These are phyloP conservation scores for Schrenkiella parvula DNA, from an alignment of 345 rosid species.

Conservation along the genomic window DNA sequence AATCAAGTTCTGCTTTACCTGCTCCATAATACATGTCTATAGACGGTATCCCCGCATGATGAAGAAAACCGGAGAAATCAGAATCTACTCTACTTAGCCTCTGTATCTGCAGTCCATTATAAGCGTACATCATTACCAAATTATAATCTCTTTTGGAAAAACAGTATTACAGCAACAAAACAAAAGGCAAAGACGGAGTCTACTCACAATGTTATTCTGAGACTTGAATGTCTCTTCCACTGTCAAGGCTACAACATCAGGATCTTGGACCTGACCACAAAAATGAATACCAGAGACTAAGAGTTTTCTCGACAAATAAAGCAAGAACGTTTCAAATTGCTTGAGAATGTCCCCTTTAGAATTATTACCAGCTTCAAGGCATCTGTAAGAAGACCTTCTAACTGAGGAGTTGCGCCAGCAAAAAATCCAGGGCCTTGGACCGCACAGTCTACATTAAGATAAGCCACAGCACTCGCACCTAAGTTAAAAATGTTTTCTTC, in stretches of 20 bases:
- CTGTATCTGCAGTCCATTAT: conserved; percentile 54
- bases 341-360: neutral
- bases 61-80: conserved; percentile 94
- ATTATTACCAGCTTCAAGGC: conserved; percentile 61
- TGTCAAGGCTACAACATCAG: conserved; percentile 52
- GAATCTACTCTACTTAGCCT: conserved; percentile 85
- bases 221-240: conserved; percentile 66
- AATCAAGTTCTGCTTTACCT: conserved; percentile 42
- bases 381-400: conserved; percentile 69
- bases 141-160: neutral
- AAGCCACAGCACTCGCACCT: conserved; percentile 81
- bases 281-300: neutral
- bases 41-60: conserved; percentile 87
- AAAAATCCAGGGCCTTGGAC: conserved; percentile 96
- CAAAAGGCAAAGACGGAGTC: neutral
- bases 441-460: conserved; percentile 96
- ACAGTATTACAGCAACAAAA: neutral
- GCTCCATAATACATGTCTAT: conserved; percentile 84
- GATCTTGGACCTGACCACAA: conserved; percentile 66
- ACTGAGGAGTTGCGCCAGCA: conserved; percentile 82
- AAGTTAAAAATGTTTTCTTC: conserved; percentile 81
- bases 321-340: neutral
- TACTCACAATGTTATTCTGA: conserved; percentile 35
- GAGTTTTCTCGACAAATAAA: neutral
- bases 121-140: neutral